A percentile compares a stretch with the other conserved stretches of the same genome.
Evolutionary conservation across 495 filamentous ascomycete genomes (phyloP).

Genomic region (Neurospora sp.): DNA sequence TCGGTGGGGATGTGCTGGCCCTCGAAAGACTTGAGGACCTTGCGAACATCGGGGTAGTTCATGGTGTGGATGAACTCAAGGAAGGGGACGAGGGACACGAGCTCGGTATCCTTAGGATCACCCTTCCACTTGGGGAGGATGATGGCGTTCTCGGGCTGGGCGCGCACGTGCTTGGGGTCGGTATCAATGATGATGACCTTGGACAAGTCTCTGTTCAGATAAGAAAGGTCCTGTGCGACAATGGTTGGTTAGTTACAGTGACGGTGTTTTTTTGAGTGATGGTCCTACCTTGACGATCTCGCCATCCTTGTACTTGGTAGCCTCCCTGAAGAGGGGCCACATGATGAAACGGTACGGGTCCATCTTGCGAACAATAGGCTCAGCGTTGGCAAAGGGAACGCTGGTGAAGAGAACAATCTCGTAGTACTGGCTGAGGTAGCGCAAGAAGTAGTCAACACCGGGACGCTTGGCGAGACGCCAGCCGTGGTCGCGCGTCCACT

Average conservation of each 20-base stretch:
- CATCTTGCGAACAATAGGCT: conserved; percentile 82
- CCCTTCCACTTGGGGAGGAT: conserved; percentile 85
- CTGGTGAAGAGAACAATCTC: conserved; percentile 93
- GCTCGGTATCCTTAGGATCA: conserved; percentile 65
- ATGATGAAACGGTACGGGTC: conserved; percentile 95
- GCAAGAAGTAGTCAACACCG: conserved; percentile 92
- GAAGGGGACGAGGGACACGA: conserved; percentile 86
- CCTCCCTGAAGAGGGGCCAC: conserved; percentile 91
- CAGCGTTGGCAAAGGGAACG: conserved; percentile 68
- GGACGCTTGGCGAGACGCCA: conserved; percentile 95
- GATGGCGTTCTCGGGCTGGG: conserved; percentile 90
- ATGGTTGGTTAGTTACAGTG: background rate
- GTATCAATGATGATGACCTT: conserved; percentile 93
- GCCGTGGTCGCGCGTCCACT: conserved; percentile 87
- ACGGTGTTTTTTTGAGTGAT: background rate
- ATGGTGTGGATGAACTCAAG: conserved; percentile 94
- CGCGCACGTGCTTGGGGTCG: conserved; percentile 62
- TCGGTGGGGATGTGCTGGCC: conserved; percentile 78
- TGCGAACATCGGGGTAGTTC: conserved; percentile 73
- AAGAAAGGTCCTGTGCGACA: conserved; percentile 68
- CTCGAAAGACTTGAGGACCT: conserved; percentile 78
- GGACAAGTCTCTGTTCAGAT: conserved; percentile 84
- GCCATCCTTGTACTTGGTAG: conserved; percentile 87
- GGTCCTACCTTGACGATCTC: conserved; percentile 84
- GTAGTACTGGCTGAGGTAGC: conserved; percentile 94